Evolutionary conservation across 2,329 filamentous ascomycete genomes (phyloP), one percentile per base, ranked within the genome.

Genomic region (Pseudonectria foliicola): DNA sequence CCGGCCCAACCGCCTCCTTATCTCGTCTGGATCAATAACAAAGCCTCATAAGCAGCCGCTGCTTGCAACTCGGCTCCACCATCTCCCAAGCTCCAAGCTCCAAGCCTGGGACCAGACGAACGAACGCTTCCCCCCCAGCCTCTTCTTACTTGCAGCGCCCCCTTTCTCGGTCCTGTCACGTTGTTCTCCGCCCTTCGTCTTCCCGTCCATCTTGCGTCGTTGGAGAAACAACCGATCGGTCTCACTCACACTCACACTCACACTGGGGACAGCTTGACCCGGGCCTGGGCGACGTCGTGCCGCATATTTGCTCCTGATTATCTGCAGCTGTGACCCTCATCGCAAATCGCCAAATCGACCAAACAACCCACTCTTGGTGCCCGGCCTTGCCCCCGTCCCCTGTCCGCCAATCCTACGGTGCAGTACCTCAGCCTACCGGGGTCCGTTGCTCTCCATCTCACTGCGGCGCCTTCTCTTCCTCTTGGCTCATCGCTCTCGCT

Each of bases 341-440:
- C 18, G 18, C 8, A 21, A 21, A 21, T 21, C 18, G 18, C 18
- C 18, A 5, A 21, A 21, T 6, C 5, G 8, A 8, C 18, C 18
- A 21, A 21, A 8, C n/a, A 21, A 21, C 43, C 45, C 39, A 35
- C 37, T n/a, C n/a, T n/a, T n/a, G n/a, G n/a, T n/a, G n/a, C 38
- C 45, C 35, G 38, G 16, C 32, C 27, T 28, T 16, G 37, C 35
- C 15, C 15, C 24, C 28, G 27, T 24, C 31, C 31, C 27, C 13
- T 30, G 25, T 34, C 25, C 15, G n/a, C n/a, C n/a, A n/a, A 21
- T 21, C 18, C 18, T 21, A 8, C 8, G 18, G 5, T 21, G 18
- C n/a, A n/a, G n/a, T n/a, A n/a, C n/a, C n/a, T n/a, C n/a, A n/a
- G n/a, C n/a, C n/a, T n/a, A n/a, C n/a, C n/a, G n/a, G n/a, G n/a